phyloP scores from a whole-genome alignment of 78 protist species.

The Dictyostelium purpureum region DNA sequence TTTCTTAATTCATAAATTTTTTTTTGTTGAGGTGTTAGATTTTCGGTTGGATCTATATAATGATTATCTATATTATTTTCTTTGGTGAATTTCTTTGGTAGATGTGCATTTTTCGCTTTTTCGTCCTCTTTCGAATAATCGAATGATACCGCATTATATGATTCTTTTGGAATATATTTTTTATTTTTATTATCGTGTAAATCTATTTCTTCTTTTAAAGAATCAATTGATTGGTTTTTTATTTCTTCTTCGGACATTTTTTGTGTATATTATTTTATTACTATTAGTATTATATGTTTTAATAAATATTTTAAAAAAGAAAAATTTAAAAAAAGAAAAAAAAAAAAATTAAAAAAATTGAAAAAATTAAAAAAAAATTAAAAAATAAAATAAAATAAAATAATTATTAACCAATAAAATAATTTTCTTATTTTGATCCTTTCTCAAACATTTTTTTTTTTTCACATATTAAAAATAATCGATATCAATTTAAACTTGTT shows the following conservation, averaged over 20 bases:
- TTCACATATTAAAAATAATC: too few species aligned
- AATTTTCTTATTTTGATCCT: too few species aligned
- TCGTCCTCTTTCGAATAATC: constrained; percentile 61
- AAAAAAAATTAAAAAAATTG: too few species aligned
- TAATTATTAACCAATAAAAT: too few species aligned
- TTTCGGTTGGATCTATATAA: not conserved
- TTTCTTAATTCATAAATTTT: constrained; percentile 33
- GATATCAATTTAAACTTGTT: too few species aligned
- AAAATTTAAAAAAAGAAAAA: too few species aligned
- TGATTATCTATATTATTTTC: not conserved
- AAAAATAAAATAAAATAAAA: too few species aligned
- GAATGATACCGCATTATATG: constrained; percentile 26
- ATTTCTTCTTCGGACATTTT: constrained; percentile 9
- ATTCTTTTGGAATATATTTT: constrained; percentile 14
- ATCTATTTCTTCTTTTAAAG: constrained; percentile 62
- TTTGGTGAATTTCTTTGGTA: constrained; percentile 5
- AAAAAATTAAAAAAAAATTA: too few species aligned
- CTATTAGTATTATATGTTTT: not conserved
- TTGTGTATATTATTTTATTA: too few species aligned
- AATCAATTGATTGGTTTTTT: not conserved
- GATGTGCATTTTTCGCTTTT: constrained; percentile 8
- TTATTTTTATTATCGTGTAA: not conserved
- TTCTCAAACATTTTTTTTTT: too few species aligned
- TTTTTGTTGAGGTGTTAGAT: constrained; percentile 42
- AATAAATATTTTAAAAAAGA: not conserved